phyloP scores from a whole-genome alignment of 257 asterid species.

The Jacaranda copaia region DNA sequence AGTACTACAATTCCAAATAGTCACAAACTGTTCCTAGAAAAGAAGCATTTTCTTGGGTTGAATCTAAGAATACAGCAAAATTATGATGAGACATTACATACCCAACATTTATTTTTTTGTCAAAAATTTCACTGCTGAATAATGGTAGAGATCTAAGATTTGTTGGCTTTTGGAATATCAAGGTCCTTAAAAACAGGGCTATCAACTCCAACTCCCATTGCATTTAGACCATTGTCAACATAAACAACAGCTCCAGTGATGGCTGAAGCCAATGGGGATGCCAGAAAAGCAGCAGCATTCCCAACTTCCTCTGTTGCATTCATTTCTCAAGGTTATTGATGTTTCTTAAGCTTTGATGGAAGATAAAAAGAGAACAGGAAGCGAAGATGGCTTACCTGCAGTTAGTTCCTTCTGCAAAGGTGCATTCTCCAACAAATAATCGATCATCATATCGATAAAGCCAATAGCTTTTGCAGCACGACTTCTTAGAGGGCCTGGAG shows the following conservation, averaged over 20 bases:
- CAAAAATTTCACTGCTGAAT: slow-evolving; percentile 22
- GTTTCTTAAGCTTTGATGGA: too few relatives aligned
- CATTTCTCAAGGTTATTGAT: slow-evolving; percentile 15
- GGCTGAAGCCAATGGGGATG: slow-evolving; percentile 77
- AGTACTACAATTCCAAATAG: neutral
- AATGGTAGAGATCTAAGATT: slow-evolving; percentile 26
- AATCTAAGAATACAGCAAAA: slow-evolving; percentile 14
- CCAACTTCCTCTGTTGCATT: slow-evolving; percentile 72
- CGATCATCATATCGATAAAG: slow-evolving; percentile 96
- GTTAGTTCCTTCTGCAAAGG: slow-evolving; percentile 95
- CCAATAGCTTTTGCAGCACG: slow-evolving; percentile 99
- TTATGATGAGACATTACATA: slow-evolving; percentile 12
- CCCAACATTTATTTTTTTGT: slow-evolving; percentile 26
- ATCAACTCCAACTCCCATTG: slow-evolving; percentile 82
- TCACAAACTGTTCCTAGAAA: slow-evolving; percentile 14
- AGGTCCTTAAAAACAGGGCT: slow-evolving; percentile 71
- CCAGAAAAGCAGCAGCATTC: slow-evolving; percentile 70
- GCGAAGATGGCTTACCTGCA: slow-evolving; percentile 68
- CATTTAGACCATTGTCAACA: slow-evolving; percentile 73
- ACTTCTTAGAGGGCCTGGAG: slow-evolving; percentile 91
- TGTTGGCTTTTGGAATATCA: slow-evolving; percentile 61
- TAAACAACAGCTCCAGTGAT: slow-evolving; percentile 69
- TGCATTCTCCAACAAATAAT: slow-evolving; percentile 86
- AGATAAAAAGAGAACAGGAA: too few relatives aligned
- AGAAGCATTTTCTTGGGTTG: neutral